phyloP scores from a whole-genome alignment of 495 filamentous ascomycete genomes.

The Aspergillus avenaceus region DNA sequence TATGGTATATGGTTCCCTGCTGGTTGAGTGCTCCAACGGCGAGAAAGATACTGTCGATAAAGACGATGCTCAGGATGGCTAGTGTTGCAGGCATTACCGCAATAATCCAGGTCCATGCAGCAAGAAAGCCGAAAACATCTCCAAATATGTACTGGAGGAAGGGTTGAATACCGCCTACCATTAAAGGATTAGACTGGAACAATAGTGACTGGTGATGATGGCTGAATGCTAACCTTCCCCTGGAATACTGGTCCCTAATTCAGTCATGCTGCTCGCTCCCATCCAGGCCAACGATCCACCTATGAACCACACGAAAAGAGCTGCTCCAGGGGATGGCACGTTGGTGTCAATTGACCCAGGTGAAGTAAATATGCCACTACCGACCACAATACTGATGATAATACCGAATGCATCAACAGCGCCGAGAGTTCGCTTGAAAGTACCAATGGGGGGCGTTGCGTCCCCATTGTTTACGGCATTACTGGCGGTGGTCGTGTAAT shows the following conservation, averaged over 20 bases:
- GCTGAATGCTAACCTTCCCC: conserved; percentile 10
- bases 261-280: conserved; percentile 17
- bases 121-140: conserved; percentile 16
- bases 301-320: conserved; percentile 16
- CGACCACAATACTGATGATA: conserved; percentile 20
- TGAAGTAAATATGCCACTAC: conserved; percentile 19
- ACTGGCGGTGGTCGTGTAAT: background rate
- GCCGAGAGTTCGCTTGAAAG: conserved; percentile 16
- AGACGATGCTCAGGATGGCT: conserved; percentile 18
- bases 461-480: background rate
- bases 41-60: conserved; percentile 18
- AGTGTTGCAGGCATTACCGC: conserved; percentile 18
- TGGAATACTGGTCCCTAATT: conserved; percentile 17
- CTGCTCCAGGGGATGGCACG: conserved; percentile 16
- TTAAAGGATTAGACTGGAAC: background rate
- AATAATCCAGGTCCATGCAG: conserved; percentile 20
- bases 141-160: conserved; percentile 20
- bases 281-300: conserved; percentile 19
- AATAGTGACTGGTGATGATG: background rate
- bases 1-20: conserved; percentile 6
- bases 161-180: conserved; percentile 14
- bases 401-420: conserved; percentile 18
- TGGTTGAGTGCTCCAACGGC: conserved; percentile 13
- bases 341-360: conserved; percentile 19
- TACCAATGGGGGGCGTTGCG: background rate